A percentile compares a stretch with the other conserved stretches of the same genome.
These are phyloP conservation scores for Osmanthus fragrans DNA, from an alignment of 257 asterid genomes.

Conservation along the genomic window DNA sequence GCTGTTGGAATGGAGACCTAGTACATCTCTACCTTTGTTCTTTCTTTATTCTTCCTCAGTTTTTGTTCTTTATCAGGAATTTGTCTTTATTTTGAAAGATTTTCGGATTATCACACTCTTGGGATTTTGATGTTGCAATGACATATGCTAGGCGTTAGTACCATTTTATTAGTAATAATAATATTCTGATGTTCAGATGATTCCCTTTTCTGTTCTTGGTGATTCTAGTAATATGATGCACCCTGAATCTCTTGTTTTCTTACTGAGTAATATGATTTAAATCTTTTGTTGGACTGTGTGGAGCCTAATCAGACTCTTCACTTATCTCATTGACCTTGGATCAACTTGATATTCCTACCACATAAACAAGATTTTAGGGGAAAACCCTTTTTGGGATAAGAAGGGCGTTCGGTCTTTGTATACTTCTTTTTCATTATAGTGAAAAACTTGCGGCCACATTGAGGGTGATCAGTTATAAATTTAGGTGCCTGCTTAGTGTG, in stretches of 20 bases:
- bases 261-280: background rate
- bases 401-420: background rate
- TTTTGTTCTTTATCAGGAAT: background rate
- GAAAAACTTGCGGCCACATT: too few species aligned
- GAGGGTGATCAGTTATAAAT: too few species aligned
- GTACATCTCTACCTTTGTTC: slow-evolving; percentile 16
- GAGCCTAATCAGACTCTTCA: background rate
- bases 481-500: background rate
- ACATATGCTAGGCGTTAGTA: slow-evolving; percentile 13
- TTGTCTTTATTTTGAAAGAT: background rate
- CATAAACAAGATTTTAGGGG: background rate
- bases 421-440: background rate
- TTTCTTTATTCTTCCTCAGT: slow-evolving; percentile 13
- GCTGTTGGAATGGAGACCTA: slow-evolving; percentile 1
- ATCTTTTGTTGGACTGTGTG: background rate
- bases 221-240: background rate
- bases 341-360: background rate
- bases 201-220: background rate
- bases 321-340: background rate
- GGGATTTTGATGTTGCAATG: background rate
- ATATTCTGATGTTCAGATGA: slow-evolving; percentile 1
- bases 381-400: too few species aligned
- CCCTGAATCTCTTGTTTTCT: background rate
- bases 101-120: background rate
- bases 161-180: slow-evolving; percentile 3